Conservation (phyloP, 179 eudicot genomes). For the Silene noctiflora region DNA sequence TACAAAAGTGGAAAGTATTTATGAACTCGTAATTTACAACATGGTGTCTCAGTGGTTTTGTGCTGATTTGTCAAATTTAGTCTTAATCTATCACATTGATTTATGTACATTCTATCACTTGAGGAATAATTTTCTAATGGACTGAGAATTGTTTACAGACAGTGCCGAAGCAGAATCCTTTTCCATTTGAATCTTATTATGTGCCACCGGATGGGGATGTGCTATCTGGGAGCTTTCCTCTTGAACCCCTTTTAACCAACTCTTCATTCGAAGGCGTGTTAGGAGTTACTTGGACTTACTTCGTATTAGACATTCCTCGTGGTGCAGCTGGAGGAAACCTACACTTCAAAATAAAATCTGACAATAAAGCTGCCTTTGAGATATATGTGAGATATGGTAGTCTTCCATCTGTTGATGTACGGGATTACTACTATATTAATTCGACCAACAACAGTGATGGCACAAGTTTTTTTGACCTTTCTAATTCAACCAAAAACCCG, state of each 20-base stretch:
- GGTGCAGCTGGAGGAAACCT: constrained; percentile 82
- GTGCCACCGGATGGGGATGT: constrained; percentile 48
- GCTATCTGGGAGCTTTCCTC: constrained; percentile 53
- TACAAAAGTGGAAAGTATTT: too few relatives aligned
- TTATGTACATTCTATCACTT: constrained; percentile 14
- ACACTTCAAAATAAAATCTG: constrained; percentile 58
- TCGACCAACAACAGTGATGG: constrained; percentile 62
- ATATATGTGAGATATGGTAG: constrained; percentile 75
- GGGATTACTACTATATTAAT: constrained; percentile 70
- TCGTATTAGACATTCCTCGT: constrained; percentile 70
- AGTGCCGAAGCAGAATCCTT: constrained; percentile 55
- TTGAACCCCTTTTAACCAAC: constrained; percentile 72
- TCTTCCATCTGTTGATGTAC: constrained; percentile 54
- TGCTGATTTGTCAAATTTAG: not conserved
- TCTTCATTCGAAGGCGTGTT: constrained; percentile 32
- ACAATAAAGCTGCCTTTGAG: constrained; percentile 44
- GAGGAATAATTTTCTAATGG: constrained; percentile 41
- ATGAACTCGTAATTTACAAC: not conserved
- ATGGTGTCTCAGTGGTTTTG: not conserved
- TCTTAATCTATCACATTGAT: not conserved
- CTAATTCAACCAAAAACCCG: constrained; percentile 54
- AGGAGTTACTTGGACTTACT: constrained; percentile 67
- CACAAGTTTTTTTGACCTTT: constrained; percentile 59
- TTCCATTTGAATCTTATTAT: constrained; percentile 71
- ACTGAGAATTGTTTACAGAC: constrained; percentile 65